phyloP scores from a whole-genome alignment of 164 flowering plant species.

The Macadamia tetraphylla region DNA sequence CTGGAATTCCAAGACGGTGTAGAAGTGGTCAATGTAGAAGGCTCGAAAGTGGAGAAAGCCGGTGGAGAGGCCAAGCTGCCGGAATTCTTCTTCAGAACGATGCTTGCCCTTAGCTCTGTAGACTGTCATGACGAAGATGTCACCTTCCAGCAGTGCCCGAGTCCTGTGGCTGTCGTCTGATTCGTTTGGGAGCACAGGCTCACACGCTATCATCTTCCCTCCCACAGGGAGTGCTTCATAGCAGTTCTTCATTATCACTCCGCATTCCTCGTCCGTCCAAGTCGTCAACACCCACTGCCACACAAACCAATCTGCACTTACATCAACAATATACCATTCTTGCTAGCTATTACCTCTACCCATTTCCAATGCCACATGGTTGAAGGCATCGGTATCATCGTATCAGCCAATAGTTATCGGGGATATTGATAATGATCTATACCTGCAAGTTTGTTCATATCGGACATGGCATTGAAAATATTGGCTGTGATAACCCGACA shows the following conservation, averaged over 20 bases:
- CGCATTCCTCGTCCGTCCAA: constrained; percentile 73
- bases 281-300: constrained; percentile 67
- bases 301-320: not conserved
- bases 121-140: constrained; percentile 71
- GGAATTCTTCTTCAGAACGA: constrained; percentile 56
- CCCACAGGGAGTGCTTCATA: constrained; percentile 54
- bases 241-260: constrained; percentile 57
- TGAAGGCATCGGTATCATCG: no score
- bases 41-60: constrained; percentile 54
- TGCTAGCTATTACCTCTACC: no score
- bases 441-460: no score
- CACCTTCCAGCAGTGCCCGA: constrained; percentile 56
- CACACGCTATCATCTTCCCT: constrained; percentile 74
- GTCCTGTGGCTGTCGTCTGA: constrained; percentile 63
- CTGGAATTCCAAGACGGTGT: constrained; percentile 52
- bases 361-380: no score
- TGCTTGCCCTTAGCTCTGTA: constrained; percentile 63
- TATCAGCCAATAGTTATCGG: no score
- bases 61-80: constrained; percentile 40
- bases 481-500: no score
- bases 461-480: no score
- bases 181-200: constrained; percentile 55
- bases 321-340: no score
- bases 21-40: constrained; percentile 50
- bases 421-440: no score